Percentiles rank a stretch among this genome's conserved stretches.
Evolutionary conservation across 176 grass and related monocot genomes (phyloP).

Genomic region (Triticum urartu): DNA sequence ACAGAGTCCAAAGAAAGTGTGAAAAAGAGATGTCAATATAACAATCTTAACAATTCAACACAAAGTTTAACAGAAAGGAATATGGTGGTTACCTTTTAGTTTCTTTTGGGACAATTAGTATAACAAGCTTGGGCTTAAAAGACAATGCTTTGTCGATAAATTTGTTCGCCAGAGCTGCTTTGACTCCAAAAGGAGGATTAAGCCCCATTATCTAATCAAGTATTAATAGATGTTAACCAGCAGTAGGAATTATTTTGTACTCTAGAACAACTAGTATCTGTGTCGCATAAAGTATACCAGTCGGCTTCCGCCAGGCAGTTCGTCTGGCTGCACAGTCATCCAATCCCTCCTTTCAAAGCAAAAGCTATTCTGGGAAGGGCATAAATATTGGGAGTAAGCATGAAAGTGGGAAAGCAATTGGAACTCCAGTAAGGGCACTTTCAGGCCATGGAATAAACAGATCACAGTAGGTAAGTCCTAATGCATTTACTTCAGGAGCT

Average conservation of each 20-base stretch:
- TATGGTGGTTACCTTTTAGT: constrained; percentile 61
- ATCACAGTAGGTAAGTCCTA: neutral
- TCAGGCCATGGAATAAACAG: constrained; percentile 5
- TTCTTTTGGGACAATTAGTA: constrained; percentile 96
- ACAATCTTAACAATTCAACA: constrained; percentile 12
- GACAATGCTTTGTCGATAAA: constrained; percentile 89
- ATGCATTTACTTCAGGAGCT: constrained; percentile 3
- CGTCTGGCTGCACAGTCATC: constrained; percentile 69
- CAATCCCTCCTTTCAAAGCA: constrained; percentile 89
- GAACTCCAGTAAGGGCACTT: neutral
- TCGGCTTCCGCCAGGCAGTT: constrained; percentile 70
- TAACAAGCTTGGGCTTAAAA: constrained; percentile 86
- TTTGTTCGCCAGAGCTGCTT: constrained; percentile 88
- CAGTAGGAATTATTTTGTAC: constrained; percentile 19
- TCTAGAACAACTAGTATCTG: neutral
- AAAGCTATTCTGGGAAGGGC: constrained; percentile 65
- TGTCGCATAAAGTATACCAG: constrained; percentile 53
- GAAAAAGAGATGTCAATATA: neutral
- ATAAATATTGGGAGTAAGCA: constrained; percentile 16
- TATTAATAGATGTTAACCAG: constrained; percentile 26
- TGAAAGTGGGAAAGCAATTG: neutral
- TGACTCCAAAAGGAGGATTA: constrained; percentile 97
- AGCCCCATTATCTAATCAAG: constrained; percentile 86
- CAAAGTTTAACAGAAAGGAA: neutral
- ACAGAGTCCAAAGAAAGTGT: neutral